Conservation (phyloP, 805 yeast species). For the Blastobotrys mokoenaii region DNA sequence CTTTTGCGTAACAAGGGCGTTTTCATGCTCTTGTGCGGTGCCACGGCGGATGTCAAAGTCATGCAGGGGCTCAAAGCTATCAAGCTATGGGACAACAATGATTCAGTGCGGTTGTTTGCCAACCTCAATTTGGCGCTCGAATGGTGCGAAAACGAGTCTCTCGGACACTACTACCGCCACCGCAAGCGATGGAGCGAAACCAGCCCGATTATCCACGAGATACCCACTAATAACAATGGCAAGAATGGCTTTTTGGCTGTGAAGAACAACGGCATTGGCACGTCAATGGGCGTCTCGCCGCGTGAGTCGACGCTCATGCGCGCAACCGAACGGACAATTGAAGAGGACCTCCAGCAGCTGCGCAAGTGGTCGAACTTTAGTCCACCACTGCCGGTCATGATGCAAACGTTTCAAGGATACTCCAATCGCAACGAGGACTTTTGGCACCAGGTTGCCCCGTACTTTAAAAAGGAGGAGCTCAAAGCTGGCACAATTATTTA, state of each 20-base stretch:
- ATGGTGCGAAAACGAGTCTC: conserved; percentile 92
- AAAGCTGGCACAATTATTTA: conserved; percentile 39
- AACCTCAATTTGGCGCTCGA: conserved; percentile 83
- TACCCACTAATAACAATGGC: background rate
- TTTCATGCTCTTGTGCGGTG: conserved; percentile 70
- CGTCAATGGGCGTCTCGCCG: conserved; percentile 20
- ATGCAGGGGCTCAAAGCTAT: conserved; percentile 72
- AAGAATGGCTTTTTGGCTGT: background rate
- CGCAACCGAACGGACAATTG: conserved; percentile 28
- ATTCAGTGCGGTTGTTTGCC: conserved; percentile 55
- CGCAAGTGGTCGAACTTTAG: conserved; percentile 29
- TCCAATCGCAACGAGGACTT: conserved; percentile 42
- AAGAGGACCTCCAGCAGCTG: conserved; percentile 23
- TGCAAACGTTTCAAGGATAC: conserved; percentile 57
- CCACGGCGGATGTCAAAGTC: conserved; percentile 55
- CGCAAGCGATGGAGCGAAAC: conserved; percentile 17
- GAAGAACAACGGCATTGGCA: conserved; percentile 1
- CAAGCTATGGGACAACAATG: conserved; percentile 58
- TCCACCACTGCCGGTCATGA: conserved; percentile 55
- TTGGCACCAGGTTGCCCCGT: conserved; percentile 59
- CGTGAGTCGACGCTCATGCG: conserved; percentile 19
- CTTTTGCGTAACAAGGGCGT: conserved; percentile 62
- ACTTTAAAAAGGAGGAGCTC: conserved; percentile 42
- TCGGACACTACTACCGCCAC: conserved; percentile 48
- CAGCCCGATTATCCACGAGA: background rate